A percentile compares a stretch with the other conserved stretches of the same genome.
phyloP scores from a whole-genome alignment of 2,329 filamentous ascomycete species.

The Colletotrichum sp. region DNA sequence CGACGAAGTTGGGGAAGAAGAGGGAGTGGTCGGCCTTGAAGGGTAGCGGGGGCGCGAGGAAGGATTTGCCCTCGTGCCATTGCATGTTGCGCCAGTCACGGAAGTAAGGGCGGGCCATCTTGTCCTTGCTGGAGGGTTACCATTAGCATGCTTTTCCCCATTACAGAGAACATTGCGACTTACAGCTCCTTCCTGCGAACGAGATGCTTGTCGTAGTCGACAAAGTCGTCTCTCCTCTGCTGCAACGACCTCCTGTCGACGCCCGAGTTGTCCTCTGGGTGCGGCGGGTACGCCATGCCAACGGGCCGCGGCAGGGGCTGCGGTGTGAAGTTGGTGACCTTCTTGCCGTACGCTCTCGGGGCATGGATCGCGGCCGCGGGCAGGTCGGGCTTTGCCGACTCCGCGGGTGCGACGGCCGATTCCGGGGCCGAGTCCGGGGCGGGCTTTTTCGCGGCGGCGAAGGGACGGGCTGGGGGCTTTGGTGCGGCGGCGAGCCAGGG shows the following conservation, averaged over 20 bases:
- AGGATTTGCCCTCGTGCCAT: slow-evolving; percentile 88
- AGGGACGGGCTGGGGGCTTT: slow-evolving; percentile 18
- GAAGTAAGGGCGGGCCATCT: slow-evolving; percentile 89
- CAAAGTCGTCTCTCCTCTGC: slow-evolving; percentile 79
- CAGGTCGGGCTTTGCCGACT: slow-evolving; percentile 41
- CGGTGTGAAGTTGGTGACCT: slow-evolving; percentile 60
- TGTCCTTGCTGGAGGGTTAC: slow-evolving; percentile 60
- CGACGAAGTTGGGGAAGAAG: slow-evolving; percentile 92
- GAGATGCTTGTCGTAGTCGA: slow-evolving; percentile 85
- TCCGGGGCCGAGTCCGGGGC: slow-evolving; percentile 15
- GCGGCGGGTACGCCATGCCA: slow-evolving; percentile 77
- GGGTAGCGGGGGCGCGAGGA: slow-evolving; percentile 81
- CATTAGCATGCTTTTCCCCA: not conserved
- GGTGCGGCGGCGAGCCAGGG: slow-evolving; percentile 35
- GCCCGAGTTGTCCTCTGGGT: slow-evolving; percentile 81
- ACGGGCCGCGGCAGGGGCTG: slow-evolving; percentile 75
- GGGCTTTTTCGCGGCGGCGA: slow-evolving; percentile 34
- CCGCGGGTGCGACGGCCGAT: not conserved
- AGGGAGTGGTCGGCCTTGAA: slow-evolving; percentile 84
- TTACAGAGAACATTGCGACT: slow-evolving; percentile 18
- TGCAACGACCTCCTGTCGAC: slow-evolving; percentile 69
- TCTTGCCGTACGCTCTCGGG: slow-evolving; percentile 64
- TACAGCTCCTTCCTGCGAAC: slow-evolving; percentile 78
- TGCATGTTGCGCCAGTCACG: slow-evolving; percentile 90
- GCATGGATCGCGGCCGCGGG: slow-evolving; percentile 58